Percentiles rank a stretch among this genome's conserved stretches.
These are phyloP conservation scores for Kwoniella newhampshirensis DNA, from an alignment of 768 basidiomycete species.

Conservation along the genomic window DNA sequence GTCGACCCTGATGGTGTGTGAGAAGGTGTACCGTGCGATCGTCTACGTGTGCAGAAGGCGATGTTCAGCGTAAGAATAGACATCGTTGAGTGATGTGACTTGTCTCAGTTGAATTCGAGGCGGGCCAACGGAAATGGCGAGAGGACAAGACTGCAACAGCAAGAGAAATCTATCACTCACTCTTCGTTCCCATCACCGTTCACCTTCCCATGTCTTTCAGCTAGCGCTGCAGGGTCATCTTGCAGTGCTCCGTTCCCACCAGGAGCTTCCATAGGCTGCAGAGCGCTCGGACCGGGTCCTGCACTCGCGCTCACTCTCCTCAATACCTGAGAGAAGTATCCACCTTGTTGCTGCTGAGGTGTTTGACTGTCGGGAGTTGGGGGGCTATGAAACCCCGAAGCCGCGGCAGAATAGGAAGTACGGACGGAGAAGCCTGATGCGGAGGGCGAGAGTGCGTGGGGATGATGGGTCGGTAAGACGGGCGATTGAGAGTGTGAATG, in stretches of 20 bases:
- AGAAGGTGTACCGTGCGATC: constrained; percentile 4
- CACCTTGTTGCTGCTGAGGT: not conserved
- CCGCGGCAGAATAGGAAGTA: not conserved
- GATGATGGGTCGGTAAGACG: constrained; percentile 14
- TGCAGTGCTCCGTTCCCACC: constrained; percentile 8
- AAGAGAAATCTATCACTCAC: too few relatives aligned
- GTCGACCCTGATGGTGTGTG: constrained; percentile 16
- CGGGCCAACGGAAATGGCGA: too few relatives aligned
- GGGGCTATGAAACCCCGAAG: not conserved
- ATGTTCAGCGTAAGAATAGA: not conserved
- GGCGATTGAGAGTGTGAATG: constrained; percentile 16
- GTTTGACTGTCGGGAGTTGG: constrained; percentile 3
- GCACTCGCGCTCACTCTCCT: constrained; percentile 16
- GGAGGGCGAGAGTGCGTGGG: constrained; percentile 12
- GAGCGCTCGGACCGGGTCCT: not conserved
- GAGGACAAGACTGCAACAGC: too few relatives aligned
- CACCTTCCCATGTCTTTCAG: constrained; percentile 1
- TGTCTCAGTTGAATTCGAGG: not conserved
- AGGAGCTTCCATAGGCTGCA: constrained; percentile 9
- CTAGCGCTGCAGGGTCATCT: constrained; percentile 8
- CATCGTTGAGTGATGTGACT: too few relatives aligned
- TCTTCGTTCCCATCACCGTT: constrained; percentile 11
- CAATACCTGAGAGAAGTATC: constrained; percentile 18
- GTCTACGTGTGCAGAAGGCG: not conserved
- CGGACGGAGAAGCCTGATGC: constrained; percentile 28